A percentile compares a stretch with the other conserved stretches of the same genome.
phyloP scores from a whole-genome alignment of 2,329 filamentous ascomycete genomes.

The Claviceps citrina region DNA sequence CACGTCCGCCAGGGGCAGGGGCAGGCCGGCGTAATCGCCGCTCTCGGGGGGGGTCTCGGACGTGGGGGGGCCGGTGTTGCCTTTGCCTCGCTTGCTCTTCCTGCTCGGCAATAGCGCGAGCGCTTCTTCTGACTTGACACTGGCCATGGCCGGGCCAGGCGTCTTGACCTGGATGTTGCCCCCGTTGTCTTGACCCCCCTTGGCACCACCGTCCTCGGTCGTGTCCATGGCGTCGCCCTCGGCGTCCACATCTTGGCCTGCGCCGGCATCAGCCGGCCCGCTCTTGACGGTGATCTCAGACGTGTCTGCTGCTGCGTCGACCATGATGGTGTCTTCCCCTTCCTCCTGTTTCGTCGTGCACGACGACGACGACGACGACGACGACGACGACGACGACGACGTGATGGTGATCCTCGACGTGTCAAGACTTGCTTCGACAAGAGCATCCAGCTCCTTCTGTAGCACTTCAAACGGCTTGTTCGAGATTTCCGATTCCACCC shows the following conservation, averaged over 20 bases:
- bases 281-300: slow-evolving; percentile 32
- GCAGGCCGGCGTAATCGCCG: slow-evolving; percentile 26
- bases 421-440: slow-evolving; percentile 54
- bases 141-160: slow-evolving; percentile 18
- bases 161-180: slow-evolving; percentile 33
- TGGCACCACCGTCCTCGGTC: slow-evolving; percentile 17
- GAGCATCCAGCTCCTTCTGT: slow-evolving; percentile 55
- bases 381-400: no score
- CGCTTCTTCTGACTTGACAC: slow-evolving; percentile 7
- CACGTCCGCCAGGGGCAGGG: slow-evolving; percentile 10
- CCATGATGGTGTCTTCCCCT: slow-evolving; percentile 35
- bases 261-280: slow-evolving; percentile 10
- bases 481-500: slow-evolving; percentile 68
- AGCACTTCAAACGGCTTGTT: slow-evolving; percentile 55
- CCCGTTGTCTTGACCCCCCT: slow-evolving; percentile 18
- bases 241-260: slow-evolving; percentile 11
- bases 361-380: no score
- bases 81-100: slow-evolving; percentile 13
- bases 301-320: slow-evolving; percentile 28
- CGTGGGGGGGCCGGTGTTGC: slow-evolving; percentile 11
- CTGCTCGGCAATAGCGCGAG: slow-evolving; percentile 9
- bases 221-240: slow-evolving; percentile 6
- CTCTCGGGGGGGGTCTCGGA: slow-evolving; percentile 33
- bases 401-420: slow-evolving; percentile 27
- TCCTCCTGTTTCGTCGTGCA: slow-evolving; percentile 23